Evolutionary conservation across 768 basidiomycete species (phyloP).

Genomic region (Paxillus rubicundulus): DNA sequence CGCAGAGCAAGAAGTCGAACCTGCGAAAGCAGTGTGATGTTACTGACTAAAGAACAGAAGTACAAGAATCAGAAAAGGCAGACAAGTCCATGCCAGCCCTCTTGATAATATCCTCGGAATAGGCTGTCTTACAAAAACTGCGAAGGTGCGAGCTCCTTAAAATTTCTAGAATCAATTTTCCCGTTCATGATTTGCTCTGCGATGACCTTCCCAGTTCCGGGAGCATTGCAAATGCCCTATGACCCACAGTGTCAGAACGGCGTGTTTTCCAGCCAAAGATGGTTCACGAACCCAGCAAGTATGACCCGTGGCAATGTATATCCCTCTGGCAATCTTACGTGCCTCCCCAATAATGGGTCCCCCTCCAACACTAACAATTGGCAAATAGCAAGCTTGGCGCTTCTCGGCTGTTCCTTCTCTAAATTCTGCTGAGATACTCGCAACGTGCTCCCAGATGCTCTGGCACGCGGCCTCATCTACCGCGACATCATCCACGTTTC

Average conservation of each 20-base stretch:
- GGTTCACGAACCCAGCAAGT: constrained; percentile 65
- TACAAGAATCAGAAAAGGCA: no score
- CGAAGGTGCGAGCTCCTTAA: constrained; percentile 46
- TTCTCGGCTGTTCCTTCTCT: constrained; percentile 50
- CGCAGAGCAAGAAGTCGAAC: no score
- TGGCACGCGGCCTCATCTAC: constrained; percentile 58
- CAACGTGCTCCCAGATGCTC: constrained; percentile 52
- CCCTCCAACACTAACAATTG: constrained; percentile 50
- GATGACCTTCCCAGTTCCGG: constrained; percentile 76
- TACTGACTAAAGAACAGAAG: no score
- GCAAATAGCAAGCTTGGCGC: constrained; percentile 77
- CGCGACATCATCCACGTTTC: constrained; percentile 67
- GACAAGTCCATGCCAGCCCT: no score
- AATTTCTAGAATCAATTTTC: constrained; percentile 52
- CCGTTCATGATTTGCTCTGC: constrained; percentile 72
- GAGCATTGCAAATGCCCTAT: constrained; percentile 78
- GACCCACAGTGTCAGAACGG: constrained; percentile 4
- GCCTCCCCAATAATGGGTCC: constrained; percentile 76
- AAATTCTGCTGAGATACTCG: constrained; percentile 58
- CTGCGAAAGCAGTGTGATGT: no score
- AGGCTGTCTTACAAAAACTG: constrained; percentile 28
- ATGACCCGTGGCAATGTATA: constrained; percentile 76
- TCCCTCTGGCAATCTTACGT: constrained; percentile 50
- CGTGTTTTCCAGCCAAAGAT: background rate
- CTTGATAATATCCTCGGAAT: background rate